phyloP scores from a whole-genome alignment of 306 rosid species.

The Carpinus fangiana region DNA sequence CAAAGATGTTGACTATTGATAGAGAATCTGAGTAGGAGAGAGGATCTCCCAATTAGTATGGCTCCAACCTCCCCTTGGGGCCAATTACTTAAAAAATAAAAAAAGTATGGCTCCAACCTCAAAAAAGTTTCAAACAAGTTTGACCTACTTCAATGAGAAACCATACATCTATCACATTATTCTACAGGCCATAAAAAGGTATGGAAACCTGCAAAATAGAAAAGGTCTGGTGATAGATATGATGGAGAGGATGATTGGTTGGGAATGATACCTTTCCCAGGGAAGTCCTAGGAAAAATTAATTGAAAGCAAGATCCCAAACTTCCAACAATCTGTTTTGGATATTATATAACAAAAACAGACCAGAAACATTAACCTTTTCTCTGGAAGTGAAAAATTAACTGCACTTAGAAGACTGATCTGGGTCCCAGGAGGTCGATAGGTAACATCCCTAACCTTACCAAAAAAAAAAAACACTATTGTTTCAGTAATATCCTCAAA shows the following conservation, averaged over 20 bases:
- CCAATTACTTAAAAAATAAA: too few relatives aligned
- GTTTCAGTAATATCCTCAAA: slow-evolving; percentile 3
- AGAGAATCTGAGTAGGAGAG: background rate
- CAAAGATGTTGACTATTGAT: background rate
- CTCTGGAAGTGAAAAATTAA: slow-evolving; percentile 77
- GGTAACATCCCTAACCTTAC: slow-evolving; percentile 71
- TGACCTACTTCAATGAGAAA: background rate
- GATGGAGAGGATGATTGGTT: background rate
- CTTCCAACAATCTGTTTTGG: background rate
- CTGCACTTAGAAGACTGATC: slow-evolving; percentile 60
- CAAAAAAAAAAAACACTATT: background rate
- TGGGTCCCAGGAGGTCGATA: slow-evolving; percentile 91
- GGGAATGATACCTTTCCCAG: background rate
- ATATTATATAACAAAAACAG: slow-evolving; percentile 4
- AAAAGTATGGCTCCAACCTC: background rate
- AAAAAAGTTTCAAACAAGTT: slow-evolving; percentile 4
- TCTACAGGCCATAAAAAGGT: background rate
- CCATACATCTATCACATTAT: background rate
- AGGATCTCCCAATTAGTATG: background rate
- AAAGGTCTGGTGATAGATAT: background rate
- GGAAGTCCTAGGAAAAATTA: slow-evolving; percentile 2
- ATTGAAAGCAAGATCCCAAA: slow-evolving; percentile 15
- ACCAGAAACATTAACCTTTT: slow-evolving; percentile 50
- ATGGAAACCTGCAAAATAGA: background rate
- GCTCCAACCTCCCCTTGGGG: background rate